These are phyloP conservation scores for Protea cynaroides DNA, from an alignment of 164 flowering plant genomes.

Conservation along the genomic window DNA sequence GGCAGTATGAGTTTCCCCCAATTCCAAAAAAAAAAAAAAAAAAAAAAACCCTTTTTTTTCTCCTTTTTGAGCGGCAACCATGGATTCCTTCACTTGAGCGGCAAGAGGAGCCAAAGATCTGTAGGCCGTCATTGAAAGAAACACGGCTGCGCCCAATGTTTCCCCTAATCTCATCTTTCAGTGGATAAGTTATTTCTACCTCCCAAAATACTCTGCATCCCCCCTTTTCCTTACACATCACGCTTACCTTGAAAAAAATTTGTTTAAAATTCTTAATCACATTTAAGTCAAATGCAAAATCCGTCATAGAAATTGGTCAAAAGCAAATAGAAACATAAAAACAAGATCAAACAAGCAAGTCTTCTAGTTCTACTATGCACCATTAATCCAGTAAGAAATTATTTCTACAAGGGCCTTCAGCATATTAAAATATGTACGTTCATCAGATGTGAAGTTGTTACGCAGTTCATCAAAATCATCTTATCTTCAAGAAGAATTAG, in stretches of 20 bases:
- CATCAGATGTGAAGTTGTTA: background rate
- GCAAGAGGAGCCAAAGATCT: background rate
- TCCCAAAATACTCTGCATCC: slow-evolving; percentile 1
- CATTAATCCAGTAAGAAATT: no score
- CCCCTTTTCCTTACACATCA: slow-evolving; percentile 1
- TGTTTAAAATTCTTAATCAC: background rate
- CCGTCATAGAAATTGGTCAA: background rate
- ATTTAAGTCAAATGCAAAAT: background rate
- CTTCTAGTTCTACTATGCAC: no score
- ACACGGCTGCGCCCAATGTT: slow-evolving; percentile 2
- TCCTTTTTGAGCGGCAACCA: background rate
- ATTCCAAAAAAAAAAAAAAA: no score
- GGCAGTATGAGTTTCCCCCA: slow-evolving; percentile 21
- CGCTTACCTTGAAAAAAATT: slow-evolving; percentile 20
- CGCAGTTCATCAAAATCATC: slow-evolving; percentile 7
- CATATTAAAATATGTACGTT: no score
- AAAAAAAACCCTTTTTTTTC: no score
- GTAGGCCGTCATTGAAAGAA: background rate
- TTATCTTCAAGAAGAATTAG: background rate
- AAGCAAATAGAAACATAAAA: background rate
- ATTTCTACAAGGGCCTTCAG: no score
- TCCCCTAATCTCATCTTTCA: no score
- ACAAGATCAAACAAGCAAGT: background rate
- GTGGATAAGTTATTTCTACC: background rate
- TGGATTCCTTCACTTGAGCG: background rate